Base-by-base conservation (phyloP, 257 asterid species). In the Solanum ossicruentum region DNA sequence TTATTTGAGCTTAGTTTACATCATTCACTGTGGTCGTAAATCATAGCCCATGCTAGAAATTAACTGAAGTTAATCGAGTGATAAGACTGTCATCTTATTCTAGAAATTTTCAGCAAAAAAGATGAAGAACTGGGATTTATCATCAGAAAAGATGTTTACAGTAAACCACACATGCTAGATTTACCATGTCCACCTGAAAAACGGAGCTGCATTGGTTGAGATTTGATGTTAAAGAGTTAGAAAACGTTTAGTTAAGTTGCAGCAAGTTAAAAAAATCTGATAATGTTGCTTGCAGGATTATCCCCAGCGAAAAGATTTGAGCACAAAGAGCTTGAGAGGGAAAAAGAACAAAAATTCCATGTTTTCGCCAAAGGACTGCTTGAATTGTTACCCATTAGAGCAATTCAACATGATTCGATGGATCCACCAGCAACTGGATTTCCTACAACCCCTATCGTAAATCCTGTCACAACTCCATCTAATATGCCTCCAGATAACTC, bases 391-490 rank as follows among this genome's bases (percentile, higher is more conserved):
- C 83, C 82, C 72, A 15, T 28, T 32, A 66, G 72, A 71, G 83
- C 93, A 36, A 57, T 84, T 41, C 86, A 86, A 66, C 93, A 88
- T 81, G 93, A 90, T 66, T 82, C 61, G 66, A 82, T 87, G 20
- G 84, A 86, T 84, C 91, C 91, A 32, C 88, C 91, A 17, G 49
- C 86, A 36, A 83, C 88, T 7, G 82, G 86, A 45, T 67, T 69
- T 77, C 97, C 95, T n/a, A 57, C 92, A 26, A 84, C 91, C 17
- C 95, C 98, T 16, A 87, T 91, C 7, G 90, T 93, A 2, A 94
- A 93, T 85, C 98, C 95, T 16, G 92, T 91, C 4, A 94, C 97
- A 26, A 93, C 95, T 55, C 95, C 98, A 4, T 88, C 90, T 16
- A 91, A 93, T 5, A 94, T 86, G 56, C 87, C 92, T 71, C 91